Evolutionary conservation across 768 basidiomycete genomes (phyloP), one percentile per base, ranked within the genome.

Genomic region (Mrakia frigida): DNA sequence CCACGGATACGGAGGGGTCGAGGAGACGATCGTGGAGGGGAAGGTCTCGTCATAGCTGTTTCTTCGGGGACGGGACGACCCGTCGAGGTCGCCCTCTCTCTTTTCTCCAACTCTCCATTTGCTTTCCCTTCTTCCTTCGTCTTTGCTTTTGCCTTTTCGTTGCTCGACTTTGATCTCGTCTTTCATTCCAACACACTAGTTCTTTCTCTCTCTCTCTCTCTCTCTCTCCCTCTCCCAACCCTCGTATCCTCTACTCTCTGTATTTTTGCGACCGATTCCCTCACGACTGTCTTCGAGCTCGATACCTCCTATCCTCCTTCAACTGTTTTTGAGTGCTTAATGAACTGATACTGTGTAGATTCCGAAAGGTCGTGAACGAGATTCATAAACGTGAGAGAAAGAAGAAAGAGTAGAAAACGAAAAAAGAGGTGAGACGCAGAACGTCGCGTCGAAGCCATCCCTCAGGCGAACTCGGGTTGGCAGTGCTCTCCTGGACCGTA

Each of bases 401-500:
- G 28, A 33, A 71, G 43, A 50, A 37, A 25, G 56, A 10, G 14
- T 18, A 50, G 43, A 1, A 25, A 46, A 71, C 21, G 50, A n/a
- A 71, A n/a, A 50, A 11, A 21, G 43, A 31, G 41, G 25, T n/a
- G n/a, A n/a, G n/a, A n/a, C n/a, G n/a, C n/a, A n/a, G n/a, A n/a
- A n/a, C n/a, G 69, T 25, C 39, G 39, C 39, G 39, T 11, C 39
- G 11, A 41, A 11, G 5, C 11, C 39, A 11, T 23, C 59, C 13
- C 46, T 70, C 53, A 77, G 3, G 87, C 86, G 83, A 97, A 97
- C 82, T 97, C 94, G 39, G 91, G 89, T 79, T 84, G 85, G 84
- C 94, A 97, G 82, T 89, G 89, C 82, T 94, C 92, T 80, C 94
- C 94, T 52, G 94, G 95, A 75, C 95, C 94, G 80, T 93, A 94